Base-by-base conservation (phyloP, 305 asterid species). In the Solanum hybrid region DNA sequence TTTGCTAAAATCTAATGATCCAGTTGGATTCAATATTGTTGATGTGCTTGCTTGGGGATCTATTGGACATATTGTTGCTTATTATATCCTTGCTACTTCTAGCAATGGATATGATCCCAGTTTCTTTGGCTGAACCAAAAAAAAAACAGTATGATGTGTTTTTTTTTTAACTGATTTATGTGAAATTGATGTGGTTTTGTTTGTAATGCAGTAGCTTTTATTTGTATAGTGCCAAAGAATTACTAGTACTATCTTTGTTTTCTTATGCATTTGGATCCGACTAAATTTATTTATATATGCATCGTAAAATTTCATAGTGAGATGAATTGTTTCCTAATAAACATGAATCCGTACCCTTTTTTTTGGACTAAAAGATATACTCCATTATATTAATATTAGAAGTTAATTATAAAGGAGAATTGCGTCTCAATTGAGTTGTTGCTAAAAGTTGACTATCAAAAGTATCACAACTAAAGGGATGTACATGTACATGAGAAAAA, bases 41-140 rank as follows among this genome's bases (percentile, higher is more conserved):
- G 99, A 97, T 91, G 98, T 97, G 0, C 94, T 97, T 13, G 98
- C 99, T 0, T 97, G 99, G 99, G 99, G 99, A 0, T 97, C 99
- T 2, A 95, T 97, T 24, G 99, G 99, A 3, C 99, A 97, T 69
- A 96, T 97, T 71, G 98, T 97, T 22, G 99, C 99, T 56, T 97
- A 95, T 71, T 97, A 96, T 29, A 93, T 97, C 46, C 98, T 96
- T 64, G 99, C 99, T 16, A 97, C 99, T 32, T 92, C 99, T 1
- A 93, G 95, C 98, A 97, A 97, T 79, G 99, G 99, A 84, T 97
- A 97, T 88, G 97, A 97, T 89, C 99, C 99, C 72, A 94, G 88
- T 69, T 97, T 97, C 98, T 97, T 97, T 69, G 88, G 89, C 27
- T 89, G 85, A 90, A 51, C 6, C 10, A 37, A 51, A 20, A 40